Base-by-base conservation (phyloP, 352 stramenopile species). In the Globisporangium nunn region DNA sequence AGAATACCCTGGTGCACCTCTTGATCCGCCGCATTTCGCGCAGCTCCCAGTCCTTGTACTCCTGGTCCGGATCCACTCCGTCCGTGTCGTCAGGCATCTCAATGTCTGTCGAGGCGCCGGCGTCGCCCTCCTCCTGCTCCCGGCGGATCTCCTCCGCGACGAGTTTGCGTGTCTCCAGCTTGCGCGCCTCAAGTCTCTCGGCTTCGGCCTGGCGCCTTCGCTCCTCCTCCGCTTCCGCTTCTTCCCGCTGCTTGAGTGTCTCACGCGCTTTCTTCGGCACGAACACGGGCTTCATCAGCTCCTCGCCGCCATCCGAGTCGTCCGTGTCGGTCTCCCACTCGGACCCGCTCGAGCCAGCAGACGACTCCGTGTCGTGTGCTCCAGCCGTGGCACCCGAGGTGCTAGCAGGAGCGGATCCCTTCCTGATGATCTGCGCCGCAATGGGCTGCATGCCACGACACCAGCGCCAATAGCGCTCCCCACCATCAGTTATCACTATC, bases 11-110 rank as follows among this genome's bases (percentile, higher is more conserved):
- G 3, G 28, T 61, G n/a, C 54, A 91, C 83, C 88, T 67, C 67
- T 96, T 96, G 54, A 98, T 86, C 11, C 95, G 84, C 17, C 81
- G 75, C 74, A 98, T 87, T 70, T 98, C 95, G 17, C 95, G 82
- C 54, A 98, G 64, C 62, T 97, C 88, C 95, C 95, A 98, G 52
- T 93, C 87, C 12, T 94, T 70, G 51, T 96, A 97, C 56, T 98
- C 91, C 53, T 91, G 75, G 31, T 91, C 81, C 3, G 96, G 86
- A 52, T 96, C 78, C 30, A 96, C n/a, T 28, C 84, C 76, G 57
- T 97, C 87, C 57, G 85, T 93, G 47, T 97, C 87, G 59, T 97
- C 84, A 1, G 85, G 82, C 81, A 96, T 97, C 35, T 96, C 84
- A 7, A 69, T 74, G 54, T 97, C 87, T 3, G 82, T 97, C 39